Percentiles rank a stretch among this genome's conserved stretches.
Evolutionary conservation across 352 stramenopile genomes (phyloP).

Genomic region (Phytophthora niederhauseri): DNA sequence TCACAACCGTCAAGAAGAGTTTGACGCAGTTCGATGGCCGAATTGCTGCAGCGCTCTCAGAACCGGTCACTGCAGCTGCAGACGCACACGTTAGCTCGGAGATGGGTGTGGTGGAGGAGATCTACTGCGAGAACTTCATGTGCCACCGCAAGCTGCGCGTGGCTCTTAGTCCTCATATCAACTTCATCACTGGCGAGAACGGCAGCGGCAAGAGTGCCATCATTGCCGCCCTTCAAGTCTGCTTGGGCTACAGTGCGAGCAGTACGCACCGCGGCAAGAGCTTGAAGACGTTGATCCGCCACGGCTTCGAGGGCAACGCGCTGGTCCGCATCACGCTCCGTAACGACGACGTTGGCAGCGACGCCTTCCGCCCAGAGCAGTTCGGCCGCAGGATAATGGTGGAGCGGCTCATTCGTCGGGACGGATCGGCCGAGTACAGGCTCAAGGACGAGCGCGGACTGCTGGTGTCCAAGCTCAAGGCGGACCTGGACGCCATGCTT

Average conservation of each 20-base stretch:
- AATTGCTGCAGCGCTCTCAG: background rate
- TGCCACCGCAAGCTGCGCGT: slow-evolving; percentile 95
- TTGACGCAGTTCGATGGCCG: slow-evolving; percentile 6
- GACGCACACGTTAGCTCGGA: slow-evolving; percentile 54
- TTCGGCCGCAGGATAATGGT: slow-evolving; percentile 96
- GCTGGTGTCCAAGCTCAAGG: slow-evolving; percentile 88
- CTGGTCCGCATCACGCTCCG: slow-evolving; percentile 94
- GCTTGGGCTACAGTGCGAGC: slow-evolving; percentile 92
- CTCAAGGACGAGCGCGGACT: slow-evolving; percentile 64
- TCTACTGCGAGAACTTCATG: slow-evolving; percentile 99
- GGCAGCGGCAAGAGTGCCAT: slow-evolving; percentile 98
- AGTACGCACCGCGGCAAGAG: slow-evolving; percentile 95
- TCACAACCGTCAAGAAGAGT: background rate
- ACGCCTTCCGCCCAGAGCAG: slow-evolving; percentile 90
- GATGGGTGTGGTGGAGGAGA: slow-evolving; percentile 94
- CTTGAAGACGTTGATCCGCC: slow-evolving; percentile 96
- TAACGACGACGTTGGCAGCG: slow-evolving; percentile 87
- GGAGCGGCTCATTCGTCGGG: slow-evolving; percentile 89
- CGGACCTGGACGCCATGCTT: slow-evolving; percentile 93
- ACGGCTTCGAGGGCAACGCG: slow-evolving; percentile 87
- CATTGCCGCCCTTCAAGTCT: slow-evolving; percentile 98
- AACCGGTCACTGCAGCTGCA: background rate
- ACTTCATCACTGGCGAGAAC: slow-evolving; percentile 93
- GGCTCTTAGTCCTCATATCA: slow-evolving; percentile 80
- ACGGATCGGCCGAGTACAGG: slow-evolving; percentile 80